These are phyloP conservation scores for Acacia concinna DNA, from an alignment of 331 rosid species.

Conservation along the genomic window DNA sequence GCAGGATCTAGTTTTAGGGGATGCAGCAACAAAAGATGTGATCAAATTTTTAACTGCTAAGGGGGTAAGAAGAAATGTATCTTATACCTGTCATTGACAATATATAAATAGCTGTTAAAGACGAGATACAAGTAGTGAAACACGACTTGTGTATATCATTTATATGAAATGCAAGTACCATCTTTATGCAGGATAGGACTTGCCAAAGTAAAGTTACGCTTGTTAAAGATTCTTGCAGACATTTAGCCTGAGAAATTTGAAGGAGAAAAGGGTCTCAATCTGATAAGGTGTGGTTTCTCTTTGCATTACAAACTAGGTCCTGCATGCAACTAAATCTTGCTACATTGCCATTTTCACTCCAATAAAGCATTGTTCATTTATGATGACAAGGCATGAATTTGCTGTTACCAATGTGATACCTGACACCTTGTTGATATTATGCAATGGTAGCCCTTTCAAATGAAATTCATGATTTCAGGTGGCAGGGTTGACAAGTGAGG, in stretches of 20 bases:
- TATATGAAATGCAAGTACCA: slow-evolving; percentile 14
- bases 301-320: no score
- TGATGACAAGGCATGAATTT: slow-evolving; percentile 10
- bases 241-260: slow-evolving; percentile 91
- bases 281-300: slow-evolving; percentile 70
- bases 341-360: background rate
- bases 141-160: slow-evolving; percentile 8
- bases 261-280: slow-evolving; percentile 81
- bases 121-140: background rate
- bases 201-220: slow-evolving; percentile 88
- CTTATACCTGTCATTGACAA: slow-evolving; percentile 14
- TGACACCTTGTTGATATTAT: slow-evolving; percentile 9
- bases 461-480: slow-evolving; percentile 50
- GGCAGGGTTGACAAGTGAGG: slow-evolving; percentile 74
- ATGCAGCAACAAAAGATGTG: slow-evolving; percentile 92
- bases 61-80: slow-evolving; percentile 43
- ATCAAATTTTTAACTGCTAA: slow-evolving; percentile 72
- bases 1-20: slow-evolving; percentile 94
- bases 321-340: background rate
- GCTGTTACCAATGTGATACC: background rate
- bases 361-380: slow-evolving; percentile 15
- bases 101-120: background rate
- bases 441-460: slow-evolving; percentile 20
- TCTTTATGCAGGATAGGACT: slow-evolving; percentile 72
- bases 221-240: slow-evolving; percentile 90